phyloP scores from a whole-genome alignment of 176 grass and related monocot genomes.

The Carex scoparia region DNA sequence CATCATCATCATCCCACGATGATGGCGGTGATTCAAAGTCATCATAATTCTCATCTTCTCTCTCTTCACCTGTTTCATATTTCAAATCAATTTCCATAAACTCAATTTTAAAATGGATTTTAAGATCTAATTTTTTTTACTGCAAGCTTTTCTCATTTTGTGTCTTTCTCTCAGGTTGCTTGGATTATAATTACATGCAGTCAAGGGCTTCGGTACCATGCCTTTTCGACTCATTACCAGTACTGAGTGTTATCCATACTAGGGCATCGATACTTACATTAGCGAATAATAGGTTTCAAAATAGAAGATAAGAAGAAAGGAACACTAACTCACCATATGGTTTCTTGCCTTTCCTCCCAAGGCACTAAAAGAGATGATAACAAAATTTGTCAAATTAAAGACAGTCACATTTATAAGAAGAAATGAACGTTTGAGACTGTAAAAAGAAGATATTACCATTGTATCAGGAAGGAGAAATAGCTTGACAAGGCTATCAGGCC shows the following conservation, averaged over 20 bases:
- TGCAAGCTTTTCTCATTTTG: not conserved
- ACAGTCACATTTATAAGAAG: not conserved
- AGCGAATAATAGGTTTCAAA: constrained; percentile 15
- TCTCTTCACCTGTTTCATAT: constrained; percentile 40
- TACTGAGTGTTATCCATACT: not conserved
- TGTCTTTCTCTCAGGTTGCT: not conserved
- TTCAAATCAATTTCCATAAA: not conserved
- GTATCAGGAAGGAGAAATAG: constrained; percentile 78
- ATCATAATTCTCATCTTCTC: constrained; percentile 35
- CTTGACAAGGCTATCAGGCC: constrained; percentile 84
- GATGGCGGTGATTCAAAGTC: constrained; percentile 27
- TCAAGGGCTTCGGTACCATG: not conserved
- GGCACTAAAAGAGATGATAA: constrained; percentile 51
- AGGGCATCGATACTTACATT: not conserved
- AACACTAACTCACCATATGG: constrained; percentile 37
- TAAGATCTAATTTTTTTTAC: not conserved
- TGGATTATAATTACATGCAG: not conserved
- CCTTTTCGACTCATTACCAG: not conserved
- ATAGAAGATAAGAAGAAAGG: constrained; percentile 19
- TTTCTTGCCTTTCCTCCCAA: constrained; percentile 55
- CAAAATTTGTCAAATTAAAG: constrained; percentile 22
- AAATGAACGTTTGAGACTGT: not conserved
- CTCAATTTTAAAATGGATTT: not conserved
- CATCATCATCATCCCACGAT: constrained; percentile 65
- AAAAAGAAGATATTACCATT: constrained; percentile 52